Percentiles rank a stretch among this genome's conserved stretches.
Evolutionary conservation across 1,139 yeast genomes (phyloP).

Genomic region (Kodamaea alishanica): DNA sequence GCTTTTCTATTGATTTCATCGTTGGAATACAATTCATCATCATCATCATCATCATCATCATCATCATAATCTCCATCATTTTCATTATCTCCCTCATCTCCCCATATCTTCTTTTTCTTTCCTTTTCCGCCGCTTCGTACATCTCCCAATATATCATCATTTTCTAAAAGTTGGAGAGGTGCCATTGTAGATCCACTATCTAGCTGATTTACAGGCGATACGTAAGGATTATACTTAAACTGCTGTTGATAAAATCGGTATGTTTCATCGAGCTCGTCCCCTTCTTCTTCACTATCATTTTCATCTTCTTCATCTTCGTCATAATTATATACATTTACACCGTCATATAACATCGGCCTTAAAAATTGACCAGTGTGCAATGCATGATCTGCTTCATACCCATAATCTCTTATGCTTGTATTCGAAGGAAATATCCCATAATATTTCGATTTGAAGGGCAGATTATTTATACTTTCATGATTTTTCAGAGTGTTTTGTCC

Average conservation of each 20-base stretch:
- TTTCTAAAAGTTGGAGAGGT: not conserved
- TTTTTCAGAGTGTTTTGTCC: no score
- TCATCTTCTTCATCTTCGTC: conserved; percentile 17
- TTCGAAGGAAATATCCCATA: conserved; percentile 19
- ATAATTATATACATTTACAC: conserved; percentile 10
- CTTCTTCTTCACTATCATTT: conserved; percentile 12
- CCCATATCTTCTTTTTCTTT: conserved; percentile 2
- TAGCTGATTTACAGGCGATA: conserved; percentile 11
- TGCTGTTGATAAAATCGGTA: conserved; percentile 5
- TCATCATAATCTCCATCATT: conserved; percentile 10
- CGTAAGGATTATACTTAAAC: conserved; percentile 11
- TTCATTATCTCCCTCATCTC: conserved; percentile 1
- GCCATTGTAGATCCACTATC: conserved; percentile 1
- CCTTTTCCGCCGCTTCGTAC: conserved; percentile 8
- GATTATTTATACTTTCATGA: no score
- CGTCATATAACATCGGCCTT: conserved; percentile 15
- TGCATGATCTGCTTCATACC: conserved; percentile 64
- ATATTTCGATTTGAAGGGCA: no score
- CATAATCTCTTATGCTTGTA: conserved; percentile 69
- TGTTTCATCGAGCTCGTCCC: conserved; percentile 7
- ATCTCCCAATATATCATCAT: conserved; percentile 5
- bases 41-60: conserved; percentile 8
- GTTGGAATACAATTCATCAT: conserved; percentile 12
- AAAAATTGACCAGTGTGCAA: conserved; percentile 53
- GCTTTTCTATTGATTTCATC: conserved; percentile 56